Evolutionary conservation across 805 yeast genomes (phyloP).

Genomic region (Helenozyma baotianmanensis): DNA sequence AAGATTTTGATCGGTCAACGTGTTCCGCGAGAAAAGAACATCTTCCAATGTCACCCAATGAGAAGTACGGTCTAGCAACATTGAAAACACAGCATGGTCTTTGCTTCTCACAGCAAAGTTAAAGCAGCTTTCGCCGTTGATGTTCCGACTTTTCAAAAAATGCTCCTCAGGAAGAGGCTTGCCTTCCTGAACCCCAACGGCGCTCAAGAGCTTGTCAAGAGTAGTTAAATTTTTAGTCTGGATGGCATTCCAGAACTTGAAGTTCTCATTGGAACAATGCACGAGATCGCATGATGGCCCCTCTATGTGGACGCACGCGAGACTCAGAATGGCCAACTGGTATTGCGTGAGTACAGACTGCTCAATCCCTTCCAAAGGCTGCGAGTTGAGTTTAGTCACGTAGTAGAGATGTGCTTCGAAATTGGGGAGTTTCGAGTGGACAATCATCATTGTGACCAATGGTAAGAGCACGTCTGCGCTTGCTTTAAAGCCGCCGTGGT

Average conservation of each 20-base stretch:
- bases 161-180: conserved; percentile 20
- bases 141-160: conserved; percentile 19
- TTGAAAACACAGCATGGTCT: conserved; percentile 41
- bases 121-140: conserved; percentile 67
- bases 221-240: conserved; percentile 22
- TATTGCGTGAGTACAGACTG: too few relatives aligned
- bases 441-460: conserved; percentile 64
- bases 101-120: conserved; percentile 54
- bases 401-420: conserved; percentile 63
- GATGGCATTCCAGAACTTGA: conserved; percentile 50
- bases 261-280: conserved; percentile 43
- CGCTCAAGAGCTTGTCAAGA: conserved; percentile 14
- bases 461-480: conserved; percentile 84
- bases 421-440: conserved; percentile 54
- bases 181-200: conserved; percentile 7
- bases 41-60: conserved; percentile 60
- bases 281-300: too few relatives aligned
- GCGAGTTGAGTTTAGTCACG: conserved; percentile 23
- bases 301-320: too few relatives aligned
- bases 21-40: conserved; percentile 57
- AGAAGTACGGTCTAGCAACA: conserved; percentile 43
- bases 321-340: conserved; percentile 67
- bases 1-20: conserved; percentile 48
- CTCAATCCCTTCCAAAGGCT: too few relatives aligned
- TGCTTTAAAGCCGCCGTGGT: too few relatives aligned